A percentile compares a stretch with the other conserved stretches of the same genome.
These are phyloP conservation scores for Musa beccarii DNA, from an alignment of 176 grass and related monocot genomes.

Conservation along the genomic window DNA sequence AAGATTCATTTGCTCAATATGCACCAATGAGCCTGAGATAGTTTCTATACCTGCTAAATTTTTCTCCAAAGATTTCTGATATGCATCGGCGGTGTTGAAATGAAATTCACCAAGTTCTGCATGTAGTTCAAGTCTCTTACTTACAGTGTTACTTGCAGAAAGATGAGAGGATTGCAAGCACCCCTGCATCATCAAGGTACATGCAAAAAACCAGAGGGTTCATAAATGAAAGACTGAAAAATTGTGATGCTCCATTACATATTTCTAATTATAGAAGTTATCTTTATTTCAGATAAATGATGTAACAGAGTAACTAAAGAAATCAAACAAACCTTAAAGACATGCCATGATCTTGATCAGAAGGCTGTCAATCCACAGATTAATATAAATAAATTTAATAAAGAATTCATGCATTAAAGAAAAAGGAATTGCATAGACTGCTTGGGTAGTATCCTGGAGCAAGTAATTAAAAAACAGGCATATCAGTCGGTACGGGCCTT, in stretches of 20 bases:
- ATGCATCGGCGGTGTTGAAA: constrained; percentile 31
- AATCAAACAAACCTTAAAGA: background rate
- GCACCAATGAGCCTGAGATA: constrained; percentile 41
- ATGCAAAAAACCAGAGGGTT: constrained; percentile 1
- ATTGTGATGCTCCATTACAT: too few species aligned
- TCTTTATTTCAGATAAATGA: background rate
- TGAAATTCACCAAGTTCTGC: constrained; percentile 52
- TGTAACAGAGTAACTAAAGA: background rate
- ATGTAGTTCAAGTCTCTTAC: constrained; percentile 49
- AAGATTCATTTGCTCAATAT: constrained; percentile 45
- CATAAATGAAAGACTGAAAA: background rate
- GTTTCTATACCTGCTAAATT: constrained; percentile 20
- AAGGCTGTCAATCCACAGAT: too few species aligned
- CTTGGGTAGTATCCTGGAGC: background rate
- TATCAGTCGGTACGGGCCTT: too few species aligned
- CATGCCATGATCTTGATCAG: too few species aligned
- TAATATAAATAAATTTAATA: background rate
- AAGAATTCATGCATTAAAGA: background rate
- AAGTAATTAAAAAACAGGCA: background rate
- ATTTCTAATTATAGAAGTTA: too few species aligned
- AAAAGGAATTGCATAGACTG: background rate
- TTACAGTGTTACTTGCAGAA: constrained; percentile 54
- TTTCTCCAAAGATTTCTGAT: constrained; percentile 49
- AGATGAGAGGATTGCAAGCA: constrained; percentile 58
- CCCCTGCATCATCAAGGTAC: constrained; percentile 58